These are phyloP conservation scores for Stephanodiscus triporus DNA, from an alignment of 108 stramenopile genomes.

Conservation along the genomic window DNA sequence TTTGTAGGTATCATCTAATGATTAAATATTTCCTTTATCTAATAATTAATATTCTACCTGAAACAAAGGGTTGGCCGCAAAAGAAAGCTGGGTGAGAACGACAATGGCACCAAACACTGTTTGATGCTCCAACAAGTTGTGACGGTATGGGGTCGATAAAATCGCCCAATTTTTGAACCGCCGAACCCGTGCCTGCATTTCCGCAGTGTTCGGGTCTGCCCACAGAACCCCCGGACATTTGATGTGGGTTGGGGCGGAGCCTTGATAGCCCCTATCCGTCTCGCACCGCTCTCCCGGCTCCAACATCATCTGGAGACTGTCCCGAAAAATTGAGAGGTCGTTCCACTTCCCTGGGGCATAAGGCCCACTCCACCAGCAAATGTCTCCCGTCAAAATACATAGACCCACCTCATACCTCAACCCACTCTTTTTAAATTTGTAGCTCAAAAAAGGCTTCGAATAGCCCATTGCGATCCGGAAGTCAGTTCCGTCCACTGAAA, in stretches of 20 bases:
- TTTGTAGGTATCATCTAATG: too few species aligned
- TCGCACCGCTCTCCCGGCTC: neutral
- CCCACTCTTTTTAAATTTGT: too few species aligned
- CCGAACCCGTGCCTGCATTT: too few species aligned
- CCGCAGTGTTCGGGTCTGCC: too few species aligned
- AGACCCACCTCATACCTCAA: too few species aligned
- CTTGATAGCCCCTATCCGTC: neutral
- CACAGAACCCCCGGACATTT: too few species aligned
- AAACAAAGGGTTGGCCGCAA: neutral
- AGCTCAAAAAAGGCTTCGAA: too few species aligned
- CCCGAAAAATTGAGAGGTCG: constrained; percentile 28
- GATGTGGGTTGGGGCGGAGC: neutral
- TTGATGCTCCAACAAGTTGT: constrained; percentile 5
- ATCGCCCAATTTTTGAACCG: constrained; percentile 31
- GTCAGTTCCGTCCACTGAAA: too few species aligned
- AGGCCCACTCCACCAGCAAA: constrained; percentile 42
- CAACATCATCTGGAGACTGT: constrained; percentile 13
- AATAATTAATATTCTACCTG: neutral
- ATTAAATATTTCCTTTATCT: too few species aligned
- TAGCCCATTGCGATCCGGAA: too few species aligned
- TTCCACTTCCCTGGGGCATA: constrained; percentile 25
- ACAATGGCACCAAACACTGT: neutral
- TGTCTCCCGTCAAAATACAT: constrained; percentile 4
- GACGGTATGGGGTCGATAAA: constrained; percentile 23
- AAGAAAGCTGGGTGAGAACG: constrained; percentile 3